Evolutionary conservation across 2,329 filamentous ascomycete species (phyloP).

Genomic region (Aaosphaeria pasadenensis): DNA sequence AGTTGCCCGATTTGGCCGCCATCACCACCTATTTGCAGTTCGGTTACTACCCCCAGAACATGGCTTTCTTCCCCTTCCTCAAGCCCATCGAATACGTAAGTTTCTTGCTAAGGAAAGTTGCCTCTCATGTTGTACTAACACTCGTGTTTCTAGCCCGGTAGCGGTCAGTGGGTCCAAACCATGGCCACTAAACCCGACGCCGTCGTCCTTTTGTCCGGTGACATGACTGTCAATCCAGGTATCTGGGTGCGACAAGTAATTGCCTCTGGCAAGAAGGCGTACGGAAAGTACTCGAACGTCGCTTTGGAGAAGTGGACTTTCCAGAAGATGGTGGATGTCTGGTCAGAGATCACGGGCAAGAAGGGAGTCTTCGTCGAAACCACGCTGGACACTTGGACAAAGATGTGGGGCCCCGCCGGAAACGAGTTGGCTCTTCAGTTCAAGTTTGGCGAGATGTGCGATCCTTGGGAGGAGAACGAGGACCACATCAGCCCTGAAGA

Average conservation of each 20-base stretch:
- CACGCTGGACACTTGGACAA: constrained; percentile 12
- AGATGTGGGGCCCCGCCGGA: constrained; percentile 18
- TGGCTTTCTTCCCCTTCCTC: constrained; percentile 24
- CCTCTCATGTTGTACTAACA: background rate
- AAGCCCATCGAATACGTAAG: constrained; percentile 22
- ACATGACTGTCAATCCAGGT: constrained; percentile 24
- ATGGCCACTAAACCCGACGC: constrained; percentile 22
- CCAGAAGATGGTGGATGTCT: constrained; percentile 20
- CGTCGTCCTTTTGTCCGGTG: constrained; percentile 21
- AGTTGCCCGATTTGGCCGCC: constrained; percentile 22
- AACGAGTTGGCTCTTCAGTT: constrained; percentile 23
- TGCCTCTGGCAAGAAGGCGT: constrained; percentile 12
- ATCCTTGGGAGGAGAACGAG: constrained; percentile 22
- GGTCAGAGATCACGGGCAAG: constrained; percentile 27
- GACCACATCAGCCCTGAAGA: constrained; percentile 20
- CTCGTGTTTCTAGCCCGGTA: constrained; percentile 7
- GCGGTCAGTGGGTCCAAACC: constrained; percentile 19
- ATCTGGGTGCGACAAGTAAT: constrained; percentile 28
- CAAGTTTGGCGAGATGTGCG: constrained; percentile 23
- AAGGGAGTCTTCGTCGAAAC: constrained; percentile 20
- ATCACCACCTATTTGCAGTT: constrained; percentile 28
- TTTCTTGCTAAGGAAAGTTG: background rate
- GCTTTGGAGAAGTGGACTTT: constrained; percentile 23
- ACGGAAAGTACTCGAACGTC: constrained; percentile 23
- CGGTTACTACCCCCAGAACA: constrained; percentile 28